Conservation (phyloP, 2,329 filamentous ascomycete species). For the Botryotinia globosa region DNA sequence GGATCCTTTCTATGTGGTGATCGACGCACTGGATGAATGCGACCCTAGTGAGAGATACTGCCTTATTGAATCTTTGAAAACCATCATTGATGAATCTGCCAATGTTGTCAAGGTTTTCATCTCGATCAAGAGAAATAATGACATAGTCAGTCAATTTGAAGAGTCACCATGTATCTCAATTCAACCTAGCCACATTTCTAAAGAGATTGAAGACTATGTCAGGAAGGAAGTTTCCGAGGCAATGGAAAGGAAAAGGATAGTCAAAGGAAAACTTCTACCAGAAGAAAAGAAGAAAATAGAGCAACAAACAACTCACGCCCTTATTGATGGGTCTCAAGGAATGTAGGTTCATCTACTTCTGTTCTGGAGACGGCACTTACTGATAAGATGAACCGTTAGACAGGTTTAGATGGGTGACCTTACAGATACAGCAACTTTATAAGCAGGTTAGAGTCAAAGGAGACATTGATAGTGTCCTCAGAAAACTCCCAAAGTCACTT, state of each 20-base stretch:
- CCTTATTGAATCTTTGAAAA: not conserved
- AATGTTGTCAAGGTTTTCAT: not conserved
- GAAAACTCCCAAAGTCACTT: not conserved
- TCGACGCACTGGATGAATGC: not conserved
- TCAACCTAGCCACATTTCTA: not conserved
- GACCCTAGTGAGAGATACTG: not conserved
- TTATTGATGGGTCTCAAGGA: not conserved
- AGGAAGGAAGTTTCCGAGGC: not conserved
- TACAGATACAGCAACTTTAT: not conserved
- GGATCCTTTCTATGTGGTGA: not conserved
- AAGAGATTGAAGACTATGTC: not conserved
- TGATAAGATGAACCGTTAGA: not conserved
- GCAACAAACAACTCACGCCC: not conserved
- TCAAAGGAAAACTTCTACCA: not conserved
- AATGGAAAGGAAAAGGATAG: not conserved
- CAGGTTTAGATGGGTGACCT: not conserved
- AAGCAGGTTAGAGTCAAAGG: not conserved
- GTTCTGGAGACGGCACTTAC: accelerated
- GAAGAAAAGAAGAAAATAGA: not conserved
- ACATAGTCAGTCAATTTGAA: not conserved
- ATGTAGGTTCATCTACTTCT: not conserved
- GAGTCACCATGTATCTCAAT: not conserved
- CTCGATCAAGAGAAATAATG: not conserved
- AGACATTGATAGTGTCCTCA: not conserved
- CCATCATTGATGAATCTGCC: not conserved